Evolutionary conservation across 2,329 filamentous ascomycete species (phyloP).

Genomic region (Fusarium gaditjirri): DNA sequence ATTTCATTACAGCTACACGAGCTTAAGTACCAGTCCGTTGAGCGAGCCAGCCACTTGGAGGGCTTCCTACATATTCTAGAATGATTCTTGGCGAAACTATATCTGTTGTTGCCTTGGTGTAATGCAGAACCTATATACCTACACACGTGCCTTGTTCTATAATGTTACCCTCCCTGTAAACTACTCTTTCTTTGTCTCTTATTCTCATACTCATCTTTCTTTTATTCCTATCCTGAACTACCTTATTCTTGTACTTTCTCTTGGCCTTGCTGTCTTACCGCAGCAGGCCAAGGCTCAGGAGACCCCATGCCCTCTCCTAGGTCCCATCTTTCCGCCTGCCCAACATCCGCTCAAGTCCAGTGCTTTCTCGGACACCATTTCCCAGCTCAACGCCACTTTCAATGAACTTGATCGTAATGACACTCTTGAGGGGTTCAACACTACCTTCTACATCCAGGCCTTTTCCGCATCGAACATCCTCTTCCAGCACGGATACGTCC

Average conservation of each 20-base stretch:
- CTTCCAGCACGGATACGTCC: slow-evolving; percentile 5
- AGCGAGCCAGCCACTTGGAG: neutral
- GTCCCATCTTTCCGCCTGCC: neutral
- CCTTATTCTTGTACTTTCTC: neutral
- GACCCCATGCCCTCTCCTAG: neutral
- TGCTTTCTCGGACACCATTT: neutral
- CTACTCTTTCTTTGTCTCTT: fast-evolving
- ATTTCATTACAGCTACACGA: neutral
- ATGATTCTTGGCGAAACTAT: fast-evolving
- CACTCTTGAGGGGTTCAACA: neutral
- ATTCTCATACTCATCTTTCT: fast-evolving
- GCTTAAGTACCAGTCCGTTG: neutral
- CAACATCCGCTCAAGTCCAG: neutral
- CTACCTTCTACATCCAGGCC: slow-evolving; percentile 4
- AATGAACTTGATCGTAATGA: neutral
- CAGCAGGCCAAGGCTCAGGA: neutral
- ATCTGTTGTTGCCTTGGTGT: neutral
- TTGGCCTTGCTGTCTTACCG: neutral
- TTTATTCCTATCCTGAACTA: fast-evolving
- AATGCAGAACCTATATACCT: neutral
- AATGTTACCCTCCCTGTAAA: fast-evolving
- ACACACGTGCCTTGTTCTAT: neutral
- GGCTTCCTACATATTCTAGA: fast-evolving
- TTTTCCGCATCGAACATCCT: slow-evolving; percentile 7
- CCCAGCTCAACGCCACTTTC: neutral